Evolutionary conservation across 805 yeast species (phyloP), one percentile per base, ranked within the genome.

Genomic region (Saccharomyces eubayanus): DNA sequence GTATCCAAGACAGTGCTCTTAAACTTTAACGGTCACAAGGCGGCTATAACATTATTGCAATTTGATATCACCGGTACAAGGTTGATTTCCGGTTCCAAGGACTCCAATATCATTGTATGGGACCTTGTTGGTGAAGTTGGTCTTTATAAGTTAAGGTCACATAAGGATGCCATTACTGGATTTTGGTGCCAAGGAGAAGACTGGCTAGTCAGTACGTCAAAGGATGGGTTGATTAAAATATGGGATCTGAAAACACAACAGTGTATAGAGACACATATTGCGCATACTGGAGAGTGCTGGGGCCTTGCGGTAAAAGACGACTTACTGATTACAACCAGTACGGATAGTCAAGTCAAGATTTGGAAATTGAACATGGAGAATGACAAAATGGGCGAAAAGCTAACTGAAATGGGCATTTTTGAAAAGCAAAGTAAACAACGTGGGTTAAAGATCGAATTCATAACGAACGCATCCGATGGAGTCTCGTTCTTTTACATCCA

Each of bases 231-330:
- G 49, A 77, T 94, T 60, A 94, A 94, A 67, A 71, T 94, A 36
- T 94, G 99, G 99, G 98, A 94, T 65, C 71, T 94, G 61, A 85
- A 84, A 62, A 74, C 94, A 3, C 89, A 87, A 66, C 96, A 89
- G 67, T 89, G 97, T 71, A 75, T 90, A 5, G 99, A 94, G 67
- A 91, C 98, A 1, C 97, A 91, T 67, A 83, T 90, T 57, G 96
- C 97, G 0, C 96, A 89, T 67, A 77, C 87, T 24, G 91, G 92
- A 55, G 98, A 94, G 69, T 89, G 97, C 72, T 94, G 98, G 98
- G 75, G 87, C 2, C 68, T 90, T 63, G 87, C 81, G 3, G 66
- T 82, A 20, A 72, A 74, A 47, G 66, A 69, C 9, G 68, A 73
- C 31, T 58, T 84, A 51, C 72, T 80, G 29, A 70, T 90, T 21